Evolutionary conservation across 2,329 filamentous ascomycete genomes (phyloP), one percentile per base, ranked within the genome.

Genomic region (Fusarium subtropicale): DNA sequence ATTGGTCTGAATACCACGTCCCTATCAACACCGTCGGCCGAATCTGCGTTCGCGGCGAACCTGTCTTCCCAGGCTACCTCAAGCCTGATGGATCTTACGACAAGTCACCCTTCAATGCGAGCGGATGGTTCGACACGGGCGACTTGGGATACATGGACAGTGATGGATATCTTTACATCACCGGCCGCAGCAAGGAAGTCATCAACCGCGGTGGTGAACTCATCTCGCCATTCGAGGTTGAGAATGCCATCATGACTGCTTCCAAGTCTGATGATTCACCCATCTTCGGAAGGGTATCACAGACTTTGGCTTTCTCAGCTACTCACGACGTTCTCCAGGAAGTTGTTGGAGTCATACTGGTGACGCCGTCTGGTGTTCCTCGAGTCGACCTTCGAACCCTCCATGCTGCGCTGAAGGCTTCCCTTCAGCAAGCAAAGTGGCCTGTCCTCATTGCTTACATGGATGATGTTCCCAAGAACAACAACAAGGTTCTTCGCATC

Each of bases 171-270:
- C 48, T 63, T 9, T 63, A 63, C 41, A 63, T 63, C 34, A 63
- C 60, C 0, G 57, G 60, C 4, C 41, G 60, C 7, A 63, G 60
- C 26, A 63, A 63, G 18, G 60, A 63, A 0, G 60, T 63, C 2
- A 56, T 63, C 18, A 63, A 63, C 24, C 57, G 60, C 0, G 60
- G 60, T 1, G 60, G 57, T 8, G 58, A 63, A 16, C 12, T 63
- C 0, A 63, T 63, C 1, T 63, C 60, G 0, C 58, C 60, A 0
- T 63, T 63, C 0, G 60, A 63, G 2, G 60, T 63, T 8, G 57
- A 63, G 58, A 63, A 63, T 1, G 58, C 60, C 2, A 56, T 63
- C 12, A 63, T 63, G 60, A 56, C 60, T 12, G 48, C 60, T 13
- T 63, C 60, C 1, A 28, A 31, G 13, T 15, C 13, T 7, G 24